Percentiles rank a stretch among this genome's conserved stretches.
Evolutionary conservation across 2,329 filamentous ascomycete genomes (phyloP).

Genomic region (Aspergillus sergii): DNA sequence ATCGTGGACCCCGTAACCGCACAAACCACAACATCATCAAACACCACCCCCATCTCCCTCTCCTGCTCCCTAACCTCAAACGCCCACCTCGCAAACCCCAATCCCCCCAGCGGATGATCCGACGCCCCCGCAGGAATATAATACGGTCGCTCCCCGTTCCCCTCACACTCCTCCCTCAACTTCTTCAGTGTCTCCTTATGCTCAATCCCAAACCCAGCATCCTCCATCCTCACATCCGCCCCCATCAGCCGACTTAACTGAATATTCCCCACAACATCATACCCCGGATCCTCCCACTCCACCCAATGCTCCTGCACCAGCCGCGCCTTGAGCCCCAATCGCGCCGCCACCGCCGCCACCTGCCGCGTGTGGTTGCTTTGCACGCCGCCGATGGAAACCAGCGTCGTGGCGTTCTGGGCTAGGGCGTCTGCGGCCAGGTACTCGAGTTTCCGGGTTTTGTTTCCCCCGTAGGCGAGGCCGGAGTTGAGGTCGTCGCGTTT

Average conservation of each 20-base stretch:
- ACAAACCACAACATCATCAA: slow-evolving; percentile 69
- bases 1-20: slow-evolving; percentile 72
- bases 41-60: slow-evolving; percentile 62
- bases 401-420: slow-evolving; percentile 59
- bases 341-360: slow-evolving; percentile 64
- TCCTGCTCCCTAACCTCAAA: slow-evolving; percentile 70
- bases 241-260: slow-evolving; percentile 70
- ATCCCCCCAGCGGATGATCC: slow-evolving; percentile 69
- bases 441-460: slow-evolving; percentile 72
- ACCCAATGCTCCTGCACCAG: slow-evolving; percentile 72
- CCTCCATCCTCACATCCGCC: slow-evolving; percentile 63
- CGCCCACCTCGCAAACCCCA: slow-evolving; percentile 72
- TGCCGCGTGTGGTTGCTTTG: slow-evolving; percentile 72
- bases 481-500: slow-evolving; percentile 75
- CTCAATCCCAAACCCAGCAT: slow-evolving; percentile 66
- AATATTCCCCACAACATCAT: slow-evolving; percentile 70
- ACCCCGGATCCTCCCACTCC: slow-evolving; percentile 60
- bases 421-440: slow-evolving; percentile 68
- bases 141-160: slow-evolving; percentile 63
- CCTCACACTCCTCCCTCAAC: slow-evolving; percentile 57
- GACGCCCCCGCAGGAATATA: slow-evolving; percentile 73
- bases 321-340: slow-evolving; percentile 53
- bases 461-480: slow-evolving; percentile 67
- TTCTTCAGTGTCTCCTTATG: slow-evolving; percentile 64
- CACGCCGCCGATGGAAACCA: slow-evolving; percentile 68